Evolutionary conservation across 169 alveolate species (phyloP), one percentile per base, ranked within the genome.

Genomic region (Cryptosporidium parvum): DNA sequence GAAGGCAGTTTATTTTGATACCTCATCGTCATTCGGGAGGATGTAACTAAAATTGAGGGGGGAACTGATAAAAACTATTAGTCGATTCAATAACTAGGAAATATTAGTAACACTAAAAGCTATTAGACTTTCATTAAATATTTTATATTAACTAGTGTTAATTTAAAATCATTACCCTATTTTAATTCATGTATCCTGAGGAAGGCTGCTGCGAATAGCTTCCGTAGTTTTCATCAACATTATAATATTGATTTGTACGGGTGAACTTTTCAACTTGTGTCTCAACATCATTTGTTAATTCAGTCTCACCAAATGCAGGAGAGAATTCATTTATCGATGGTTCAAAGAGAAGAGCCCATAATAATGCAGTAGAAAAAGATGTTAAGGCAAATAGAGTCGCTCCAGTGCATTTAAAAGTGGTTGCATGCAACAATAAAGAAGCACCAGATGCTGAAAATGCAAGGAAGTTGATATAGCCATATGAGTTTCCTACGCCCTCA

Each of bases 401-500:
- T 35, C 96, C 91, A 5, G 96, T 93, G 52, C 92, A 73, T 67
- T 91, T 91, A 80, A 93, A 80, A 59, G 93, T 93, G 59, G 93
- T 91, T 59, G 94, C 96, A 89, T 94, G 92, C 65, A 71, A 68
- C 56, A 85, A 44, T 10, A 48, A 44, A 23, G 73, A 59, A 68
- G 86, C 37, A 61, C 70, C 73, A 37, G 86, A 56, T 33, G 86
- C 70, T 51, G 45, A 29, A 51, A 85, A 72, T 8, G 71, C 33
- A 23, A 72, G 26, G 92, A 72, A 84, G 93, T 96, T 96, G 84
- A 96, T 95, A 92, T 96, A 96, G 37, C 98, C 98, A 85, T 96
- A 97, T 58, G 95, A 92, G 84, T 95, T 97, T 3, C 98, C 98
- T 18, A 97, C 98, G 6, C 98, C 98, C 68, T 96, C 98, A 71